phyloP scores from a whole-genome alignment of 371 early-diverging fungal species.

The Mucor piriformis region DNA sequence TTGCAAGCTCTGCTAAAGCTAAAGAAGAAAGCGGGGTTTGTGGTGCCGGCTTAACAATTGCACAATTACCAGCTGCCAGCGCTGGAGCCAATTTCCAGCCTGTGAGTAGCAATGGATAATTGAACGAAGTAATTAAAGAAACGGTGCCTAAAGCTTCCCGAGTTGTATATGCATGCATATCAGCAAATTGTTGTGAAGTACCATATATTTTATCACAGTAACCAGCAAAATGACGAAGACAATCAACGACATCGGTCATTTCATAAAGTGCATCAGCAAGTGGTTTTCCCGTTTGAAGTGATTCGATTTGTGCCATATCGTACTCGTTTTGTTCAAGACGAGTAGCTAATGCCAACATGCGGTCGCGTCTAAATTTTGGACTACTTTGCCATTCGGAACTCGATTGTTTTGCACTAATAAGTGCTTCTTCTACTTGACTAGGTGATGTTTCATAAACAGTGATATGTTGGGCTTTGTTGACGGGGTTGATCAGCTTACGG shows the following conservation, averaged over 20 bases:
- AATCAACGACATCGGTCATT: constrained; percentile 66
- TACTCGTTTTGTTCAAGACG: constrained; percentile 56
- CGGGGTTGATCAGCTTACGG: constrained; percentile 17
- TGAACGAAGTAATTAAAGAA: constrained; percentile 79
- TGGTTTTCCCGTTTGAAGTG: constrained; percentile 85
- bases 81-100: constrained; percentile 88
- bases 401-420: constrained; percentile 13
- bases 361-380: constrained; percentile 57
- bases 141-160: constrained; percentile 78
- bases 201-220: constrained; percentile 72
- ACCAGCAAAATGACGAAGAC: constrained; percentile 76
- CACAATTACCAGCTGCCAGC: constrained; percentile 61
- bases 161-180: constrained; percentile 56
- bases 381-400: constrained; percentile 15
- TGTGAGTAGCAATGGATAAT: constrained; percentile 77
- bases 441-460: constrained; percentile 12
- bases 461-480: background rate
- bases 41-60: constrained; percentile 48
- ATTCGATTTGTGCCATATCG: constrained; percentile 73
- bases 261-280: constrained; percentile 54
- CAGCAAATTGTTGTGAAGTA: constrained; percentile 16
- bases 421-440: constrained; percentile 22
- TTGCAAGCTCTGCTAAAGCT: constrained; percentile 39
- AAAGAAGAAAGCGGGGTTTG: constrained; percentile 48
- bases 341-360: constrained; percentile 67